Evolutionary conservation across 2,329 filamentous ascomycete species (phyloP), one percentile per base, ranked within the genome.

Genomic region (Leptographium wingfieldii): DNA sequence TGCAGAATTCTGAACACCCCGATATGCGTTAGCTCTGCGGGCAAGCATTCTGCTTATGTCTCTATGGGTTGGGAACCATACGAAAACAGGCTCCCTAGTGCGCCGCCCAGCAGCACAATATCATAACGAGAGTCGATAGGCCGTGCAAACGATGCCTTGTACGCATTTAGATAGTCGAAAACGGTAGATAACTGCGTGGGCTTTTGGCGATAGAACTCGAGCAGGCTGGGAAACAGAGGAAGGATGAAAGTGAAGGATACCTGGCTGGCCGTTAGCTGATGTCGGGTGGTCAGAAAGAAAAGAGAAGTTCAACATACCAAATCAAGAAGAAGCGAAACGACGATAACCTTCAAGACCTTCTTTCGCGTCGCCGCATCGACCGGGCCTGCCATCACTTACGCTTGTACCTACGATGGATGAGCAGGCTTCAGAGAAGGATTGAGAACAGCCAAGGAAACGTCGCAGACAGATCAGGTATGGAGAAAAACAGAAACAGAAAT

Each of bases 171-270:
- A 66, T 88, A 92, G 66, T 80, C 78, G 63, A 99, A 81, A 60
- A 97, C 84, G 63, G 82, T 82, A 63, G 90, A 86, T 29, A 99
- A 84, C 38, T 95, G 74, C 1, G 89, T 91, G 61, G 76, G 73
- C 3, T 80, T 75, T 43, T 75, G 56, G 74, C 90, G 89, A 77
- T 97, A 99, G 81, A 96, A 97, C 68, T 95, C 88, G 73, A 97
- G 87, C 53, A 99, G 86, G 61, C 91, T 92, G 9, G 92, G 94
- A 71, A 97, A 99, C 43, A 99, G 83, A 0, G 94, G 94, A 10
- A 99, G 86, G 70, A 97, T 97, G 71, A 99, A 96, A 35, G 94
- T 99, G 73, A 99, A 99, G 60, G 92, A 96, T 68, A 97, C 90
- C 92, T 96, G 64, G 38, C 19, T 59, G 11, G 33, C 19, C 6